Conservation (phyloP, 768 basidiomycete species). For the Tricholoma sp. region DNA sequence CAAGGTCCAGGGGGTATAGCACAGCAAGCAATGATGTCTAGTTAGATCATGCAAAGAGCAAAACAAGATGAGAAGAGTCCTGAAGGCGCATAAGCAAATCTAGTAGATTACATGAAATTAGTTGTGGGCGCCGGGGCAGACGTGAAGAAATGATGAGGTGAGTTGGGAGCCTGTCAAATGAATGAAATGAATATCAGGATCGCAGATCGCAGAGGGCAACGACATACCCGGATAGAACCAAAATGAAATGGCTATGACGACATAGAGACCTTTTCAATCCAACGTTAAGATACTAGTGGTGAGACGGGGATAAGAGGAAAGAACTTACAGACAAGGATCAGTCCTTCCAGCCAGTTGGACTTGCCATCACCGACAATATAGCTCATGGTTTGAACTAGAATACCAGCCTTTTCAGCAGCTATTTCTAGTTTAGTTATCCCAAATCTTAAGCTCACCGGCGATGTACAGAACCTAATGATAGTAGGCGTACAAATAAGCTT, state of each 20-base stretch:
- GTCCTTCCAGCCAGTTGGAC: constrained; percentile 79
- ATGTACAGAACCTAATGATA: constrained; percentile 37
- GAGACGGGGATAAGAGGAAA: background rate
- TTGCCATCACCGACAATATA: constrained; percentile 78
- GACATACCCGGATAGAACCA: constrained; percentile 58
- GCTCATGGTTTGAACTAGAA: constrained; percentile 78
- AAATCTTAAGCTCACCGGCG: constrained; percentile 26
- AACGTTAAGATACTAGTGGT: background rate
- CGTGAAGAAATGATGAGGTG: constrained; percentile 4
- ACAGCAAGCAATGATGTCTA: too few relatives aligned
- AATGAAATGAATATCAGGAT: background rate
- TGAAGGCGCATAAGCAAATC: too few relatives aligned
- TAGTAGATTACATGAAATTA: background rate
- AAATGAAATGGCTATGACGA: constrained; percentile 68
- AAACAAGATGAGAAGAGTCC: too few relatives aligned
- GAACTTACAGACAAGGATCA: constrained; percentile 23
- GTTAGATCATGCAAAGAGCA: too few relatives aligned
- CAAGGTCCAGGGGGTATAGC: too few relatives aligned
- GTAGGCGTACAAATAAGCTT: background rate
- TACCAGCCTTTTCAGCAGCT: background rate
- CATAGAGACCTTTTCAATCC: constrained; percentile 48
- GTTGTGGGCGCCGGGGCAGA: background rate
- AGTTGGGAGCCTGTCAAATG: constrained; percentile 13
- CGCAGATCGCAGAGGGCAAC: background rate
- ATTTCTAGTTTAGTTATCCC: background rate